Base-by-base conservation (phyloP, 2,329 filamentous ascomycete species). In the Xylaria hypoxylon region DNA sequence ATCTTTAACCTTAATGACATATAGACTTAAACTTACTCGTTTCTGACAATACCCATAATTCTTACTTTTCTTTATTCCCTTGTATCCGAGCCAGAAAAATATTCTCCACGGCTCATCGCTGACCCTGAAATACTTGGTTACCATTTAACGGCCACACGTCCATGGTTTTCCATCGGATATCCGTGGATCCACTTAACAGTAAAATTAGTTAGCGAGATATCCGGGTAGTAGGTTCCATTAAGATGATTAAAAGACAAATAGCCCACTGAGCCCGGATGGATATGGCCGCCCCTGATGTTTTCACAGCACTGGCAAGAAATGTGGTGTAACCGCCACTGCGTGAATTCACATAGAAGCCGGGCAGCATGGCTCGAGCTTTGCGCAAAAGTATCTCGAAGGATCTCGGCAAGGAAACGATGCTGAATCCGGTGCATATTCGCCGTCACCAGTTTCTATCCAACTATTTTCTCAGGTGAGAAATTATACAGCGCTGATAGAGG, bases 151-250 rank as follows among this genome's bases (percentile, higher is more conserved):
- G n/a, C n/a, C n/a, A n/a, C n/a, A n/a, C n/a, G n/a, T n/a, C n/a
- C n/a, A n/a, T n/a, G n/a, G n/a, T n/a, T n/a, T 50, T 70, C 48
- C 11, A 68, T 31, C 3, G 66, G 52, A 13, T 31, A 50, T 15
- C 68, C 68, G 35, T 26, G 68, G 24, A 70, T 69, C 68, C 68
- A 69, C 52, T 69, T 69, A n/a, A 69, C 56, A 5, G 65, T 67
- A 26, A 69, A 65, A 35, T 69, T 69, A 10, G n/a, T n/a, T n/a
- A n/a, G n/a, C n/a, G n/a, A n/a, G n/a, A n/a, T n/a, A n/a, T n/a
- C n/a, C n/a, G n/a, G n/a, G n/a, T n/a, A n/a, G n/a, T n/a, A n/a
- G n/a, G n/a, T n/a, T n/a, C n/a, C n/a, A n/a, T n/a, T n/a, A n/a
- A n/a, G n/a, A 7, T 15, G 24, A 45, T 68, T 69, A 28, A 53